phyloP scores from a whole-genome alignment of 2,329 filamentous ascomycete genomes.

The Teratosphaeria destructans region DNA sequence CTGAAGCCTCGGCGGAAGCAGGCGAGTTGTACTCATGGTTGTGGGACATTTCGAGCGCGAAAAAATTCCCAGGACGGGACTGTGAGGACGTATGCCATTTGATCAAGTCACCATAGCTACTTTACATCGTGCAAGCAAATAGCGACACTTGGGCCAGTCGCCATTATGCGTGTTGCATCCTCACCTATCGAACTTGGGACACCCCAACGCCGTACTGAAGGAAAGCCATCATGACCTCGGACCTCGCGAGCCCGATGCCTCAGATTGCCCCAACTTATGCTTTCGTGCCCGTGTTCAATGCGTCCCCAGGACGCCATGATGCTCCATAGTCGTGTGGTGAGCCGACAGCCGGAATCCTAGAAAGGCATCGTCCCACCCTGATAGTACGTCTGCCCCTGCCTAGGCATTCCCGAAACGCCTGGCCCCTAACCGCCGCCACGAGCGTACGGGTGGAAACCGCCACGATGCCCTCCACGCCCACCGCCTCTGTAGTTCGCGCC shows the following conservation, averaged over 20 bases:
- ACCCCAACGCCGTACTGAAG: not conserved
- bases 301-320: not conserved
- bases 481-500: conserved; percentile 91
- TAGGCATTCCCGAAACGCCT: not conserved
- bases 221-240: not conserved
- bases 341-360: not conserved
- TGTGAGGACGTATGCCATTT: not conserved
- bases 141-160: not conserved
- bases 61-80: not conserved
- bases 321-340: not conserved
- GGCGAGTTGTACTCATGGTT: conserved; percentile 8
- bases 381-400: not conserved
- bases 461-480: conserved; percentile 61
- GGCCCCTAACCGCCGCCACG: conserved; percentile 20
- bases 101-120: not conserved
- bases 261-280: not conserved
- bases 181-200: not conserved
- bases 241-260: not conserved
- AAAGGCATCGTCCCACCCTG: not conserved
- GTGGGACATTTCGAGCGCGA: not conserved
- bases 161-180: not conserved
- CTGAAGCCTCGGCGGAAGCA: conserved; percentile 20
- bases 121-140: not conserved
- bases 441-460: conserved; percentile 66
- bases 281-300: not conserved